These are phyloP conservation scores for Fusarium denticulatum DNA, from an alignment of 2,329 filamentous ascomycete species.

Conservation along the genomic window DNA sequence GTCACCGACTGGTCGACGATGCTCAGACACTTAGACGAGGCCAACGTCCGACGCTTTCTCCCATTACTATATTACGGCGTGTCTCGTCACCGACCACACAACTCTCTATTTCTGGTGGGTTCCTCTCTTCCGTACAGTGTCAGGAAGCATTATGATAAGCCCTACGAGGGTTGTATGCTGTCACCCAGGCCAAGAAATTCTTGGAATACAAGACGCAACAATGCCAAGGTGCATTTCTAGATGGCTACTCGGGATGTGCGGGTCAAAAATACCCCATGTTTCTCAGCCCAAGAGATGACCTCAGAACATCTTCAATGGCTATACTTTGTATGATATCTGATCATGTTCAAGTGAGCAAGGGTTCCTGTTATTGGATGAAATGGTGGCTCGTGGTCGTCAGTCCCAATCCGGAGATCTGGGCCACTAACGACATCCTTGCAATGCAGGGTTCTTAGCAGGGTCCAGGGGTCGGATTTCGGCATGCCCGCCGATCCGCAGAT, in stretches of 20 bases:
- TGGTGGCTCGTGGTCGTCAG: conserved; percentile 26
- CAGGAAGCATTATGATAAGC: background rate
- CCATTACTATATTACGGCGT: background rate
- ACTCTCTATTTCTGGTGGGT: background rate
- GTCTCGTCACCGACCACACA: background rate
- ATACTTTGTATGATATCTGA: background rate
- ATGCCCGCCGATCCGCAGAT: conserved; percentile 29
- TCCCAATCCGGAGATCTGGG: conserved; percentile 34
- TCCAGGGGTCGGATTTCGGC: conserved; percentile 38
- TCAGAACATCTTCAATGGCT: background rate
- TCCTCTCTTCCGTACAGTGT: background rate
- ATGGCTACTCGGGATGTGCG: background rate
- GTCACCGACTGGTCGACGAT: background rate
- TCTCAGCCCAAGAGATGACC: background rate
- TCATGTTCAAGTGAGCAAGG: background rate
- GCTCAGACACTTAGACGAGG: background rate
- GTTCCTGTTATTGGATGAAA: conserved; percentile 6
- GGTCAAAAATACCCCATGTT: background rate
- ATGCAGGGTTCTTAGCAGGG: conserved; percentile 34
- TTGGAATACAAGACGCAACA: background rate
- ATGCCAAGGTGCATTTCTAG: background rate
- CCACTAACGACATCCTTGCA: conserved; percentile 26
- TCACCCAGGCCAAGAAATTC: background rate
- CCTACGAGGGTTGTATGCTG: background rate
- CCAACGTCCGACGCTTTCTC: background rate